Percentiles rank a stretch among this genome's conserved stretches.
These are phyloP conservation scores for Dothideomycetidae sp. DNA, from an alignment of 2,329 filamentous ascomycete genomes.

Conservation along the genomic window DNA sequence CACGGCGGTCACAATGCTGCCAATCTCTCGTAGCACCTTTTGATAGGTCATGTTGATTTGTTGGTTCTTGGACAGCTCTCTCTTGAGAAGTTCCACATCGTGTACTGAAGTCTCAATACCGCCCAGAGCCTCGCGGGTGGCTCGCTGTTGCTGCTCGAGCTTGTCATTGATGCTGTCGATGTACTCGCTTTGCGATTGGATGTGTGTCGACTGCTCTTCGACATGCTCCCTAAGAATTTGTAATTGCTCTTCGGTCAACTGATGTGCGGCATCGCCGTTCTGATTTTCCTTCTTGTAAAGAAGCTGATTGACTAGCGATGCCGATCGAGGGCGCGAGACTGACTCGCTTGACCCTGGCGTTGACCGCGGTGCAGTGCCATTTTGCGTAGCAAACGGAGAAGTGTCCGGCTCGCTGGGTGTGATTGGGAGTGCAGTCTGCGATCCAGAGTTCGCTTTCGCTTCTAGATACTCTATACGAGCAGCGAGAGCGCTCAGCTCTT, in stretches of 20 bases:
- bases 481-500: constrained; percentile 66
- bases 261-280: constrained; percentile 32
- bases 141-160: constrained; percentile 69
- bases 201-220: constrained; percentile 83
- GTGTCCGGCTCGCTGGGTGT: constrained; percentile 57
- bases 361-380: constrained; percentile 21
- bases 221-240: constrained; percentile 79
- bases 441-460: constrained; percentile 50
- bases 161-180: constrained; percentile 76
- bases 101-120: constrained; percentile 69
- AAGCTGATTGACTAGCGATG: constrained; percentile 37
- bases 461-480: constrained; percentile 71
- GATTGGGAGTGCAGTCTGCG: constrained; percentile 45
- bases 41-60: constrained; percentile 98
- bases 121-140: constrained; percentile 69
- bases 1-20: constrained; percentile 91
- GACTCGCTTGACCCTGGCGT: constrained; percentile 15
- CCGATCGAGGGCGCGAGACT: constrained; percentile 24
- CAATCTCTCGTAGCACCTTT: constrained; percentile 90
- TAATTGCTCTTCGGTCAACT: constrained; percentile 67
- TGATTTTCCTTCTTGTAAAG: constrained; percentile 39
- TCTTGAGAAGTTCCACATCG: constrained; percentile 77
- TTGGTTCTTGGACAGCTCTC: constrained; percentile 91
- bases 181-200: constrained; percentile 74
- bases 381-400: constrained; percentile 45